These are phyloP conservation scores for Beauveria rudraprayagi DNA, from an alignment of 2,329 filamentous ascomycete species.

Conservation along the genomic window DNA sequence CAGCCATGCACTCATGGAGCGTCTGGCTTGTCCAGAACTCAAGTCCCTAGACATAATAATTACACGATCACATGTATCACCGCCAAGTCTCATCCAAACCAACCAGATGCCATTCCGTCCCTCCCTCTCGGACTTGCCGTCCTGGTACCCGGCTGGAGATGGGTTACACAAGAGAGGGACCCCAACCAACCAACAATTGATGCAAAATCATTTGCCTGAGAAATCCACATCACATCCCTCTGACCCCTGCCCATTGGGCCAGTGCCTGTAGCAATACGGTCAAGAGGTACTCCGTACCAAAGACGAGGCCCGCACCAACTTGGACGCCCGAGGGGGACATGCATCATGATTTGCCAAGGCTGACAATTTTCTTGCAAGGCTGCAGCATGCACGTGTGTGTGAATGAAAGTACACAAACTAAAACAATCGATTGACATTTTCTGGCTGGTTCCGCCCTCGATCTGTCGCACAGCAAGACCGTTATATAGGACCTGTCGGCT, in stretches of 20 bases:
- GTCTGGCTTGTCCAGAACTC: neutral
- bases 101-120: neutral
- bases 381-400: neutral
- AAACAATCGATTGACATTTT: too few relatives aligned
- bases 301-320: too few relatives aligned
- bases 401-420: neutral
- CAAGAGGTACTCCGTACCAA: too few relatives aligned
- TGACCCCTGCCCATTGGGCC: neutral
- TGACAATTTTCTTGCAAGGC: too few relatives aligned
- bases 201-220: neutral
- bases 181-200: neutral
- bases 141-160: neutral
- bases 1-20: too few relatives aligned
- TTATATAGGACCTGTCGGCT: neutral
- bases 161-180: neutral
- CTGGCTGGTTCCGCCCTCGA: too few relatives aligned
- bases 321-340: too few relatives aligned
- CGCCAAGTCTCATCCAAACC: neutral
- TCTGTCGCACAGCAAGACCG: neutral
- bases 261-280: neutral
- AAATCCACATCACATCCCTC: neutral
- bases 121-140: neutral
- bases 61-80: neutral
- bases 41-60: too few relatives aligned
- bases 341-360: too few relatives aligned